Conservation (phyloP, 2,329 filamentous ascomycete genomes). For the Teratosphaeria pseudoeucalypti region DNA sequence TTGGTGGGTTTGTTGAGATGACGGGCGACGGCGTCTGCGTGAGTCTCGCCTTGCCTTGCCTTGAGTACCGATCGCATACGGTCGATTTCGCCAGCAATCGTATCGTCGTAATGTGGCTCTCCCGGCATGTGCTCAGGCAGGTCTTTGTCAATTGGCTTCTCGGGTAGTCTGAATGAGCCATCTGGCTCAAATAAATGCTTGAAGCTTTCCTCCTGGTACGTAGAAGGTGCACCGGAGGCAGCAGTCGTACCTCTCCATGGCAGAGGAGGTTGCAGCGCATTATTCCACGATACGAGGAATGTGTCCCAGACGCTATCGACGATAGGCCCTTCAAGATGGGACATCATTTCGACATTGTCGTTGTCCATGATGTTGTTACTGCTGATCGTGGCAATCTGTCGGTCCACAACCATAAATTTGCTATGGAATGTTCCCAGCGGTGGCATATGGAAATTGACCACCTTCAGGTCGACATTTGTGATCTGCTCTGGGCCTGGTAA, state of each 20-base stretch:
- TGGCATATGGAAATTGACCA: conserved; percentile 62
- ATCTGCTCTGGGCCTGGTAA: conserved; percentile 56
- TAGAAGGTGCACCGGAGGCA: conserved; percentile 23
- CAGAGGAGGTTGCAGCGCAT: conserved; percentile 48
- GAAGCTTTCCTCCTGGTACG: conserved; percentile 24
- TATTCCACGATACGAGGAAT: conserved; percentile 62
- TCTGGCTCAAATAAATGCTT: conserved; percentile 21
- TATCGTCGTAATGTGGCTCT: conserved; percentile 53
- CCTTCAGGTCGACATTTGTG: conserved; percentile 60
- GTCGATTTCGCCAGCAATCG: conserved; percentile 50
- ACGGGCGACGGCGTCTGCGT: conserved; percentile 49
- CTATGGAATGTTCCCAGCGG: conserved; percentile 65
- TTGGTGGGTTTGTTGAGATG: conserved; percentile 44
- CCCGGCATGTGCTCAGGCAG: conserved; percentile 48
- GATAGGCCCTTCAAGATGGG: conserved; percentile 63
- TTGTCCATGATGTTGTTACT: conserved; percentile 68
- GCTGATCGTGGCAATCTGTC: conserved; percentile 58
- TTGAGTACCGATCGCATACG: conserved; percentile 51
- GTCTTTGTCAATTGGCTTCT: conserved; percentile 11
- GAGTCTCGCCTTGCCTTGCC: conserved; percentile 40
- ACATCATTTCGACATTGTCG: conserved; percentile 69
- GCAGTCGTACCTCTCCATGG: conserved; percentile 47
- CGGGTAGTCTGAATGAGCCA: conserved; percentile 15
- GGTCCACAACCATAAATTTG: conserved; percentile 69
- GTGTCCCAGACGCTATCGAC: conserved; percentile 68